Base-by-base conservation (phyloP, 257 asterid genomes). In the Solanum appendiculatum region DNA sequence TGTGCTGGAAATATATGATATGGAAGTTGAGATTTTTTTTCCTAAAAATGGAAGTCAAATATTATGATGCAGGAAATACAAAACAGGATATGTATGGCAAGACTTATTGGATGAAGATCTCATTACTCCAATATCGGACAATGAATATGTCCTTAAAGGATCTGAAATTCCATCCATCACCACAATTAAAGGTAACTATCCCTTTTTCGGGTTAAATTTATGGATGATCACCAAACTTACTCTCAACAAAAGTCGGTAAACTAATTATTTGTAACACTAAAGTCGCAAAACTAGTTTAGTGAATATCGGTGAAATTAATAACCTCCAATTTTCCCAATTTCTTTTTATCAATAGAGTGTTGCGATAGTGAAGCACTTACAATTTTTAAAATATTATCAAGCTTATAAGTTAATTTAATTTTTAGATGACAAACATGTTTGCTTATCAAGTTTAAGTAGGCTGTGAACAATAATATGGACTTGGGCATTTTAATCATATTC, bases 41-140 rank as follows among this genome's bases (percentile, higher is more conserved):
- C 66, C 68, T 29, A 48, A 16, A 40, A 80, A 48, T 80, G 48
- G 42, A 31, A 70, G 44, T 86, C 18, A 69, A 85, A 10, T 69
- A 20, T 1, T 21, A 84, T 44, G 23, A 34, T 77, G 85, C 90
- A 96, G 99, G 92, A 95, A 88, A 83, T 97, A 95, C 88, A 97
- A 92, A 91, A 90, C 92, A 21, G 98, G 98, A 4, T 94, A 92
- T 85, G 98, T 97, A 13, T 97, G 99, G 99, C 98, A 97, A 90
- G 99, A 97, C 87, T 92, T 95, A 89, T 48, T 93, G 29, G 99
- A 97, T 90, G 98, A 97, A 89, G 99, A 97, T 93, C 97, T 97
- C 23, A 93, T 97, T 39, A 97, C 97, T 81, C 98, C 99, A 6
- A 89, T 95, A 72, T 94, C 98, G 8, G 98, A 97, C 93, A 94